Base-by-base conservation (phyloP, 306 rosid species). In the Echinosophora koreensis region DNA sequence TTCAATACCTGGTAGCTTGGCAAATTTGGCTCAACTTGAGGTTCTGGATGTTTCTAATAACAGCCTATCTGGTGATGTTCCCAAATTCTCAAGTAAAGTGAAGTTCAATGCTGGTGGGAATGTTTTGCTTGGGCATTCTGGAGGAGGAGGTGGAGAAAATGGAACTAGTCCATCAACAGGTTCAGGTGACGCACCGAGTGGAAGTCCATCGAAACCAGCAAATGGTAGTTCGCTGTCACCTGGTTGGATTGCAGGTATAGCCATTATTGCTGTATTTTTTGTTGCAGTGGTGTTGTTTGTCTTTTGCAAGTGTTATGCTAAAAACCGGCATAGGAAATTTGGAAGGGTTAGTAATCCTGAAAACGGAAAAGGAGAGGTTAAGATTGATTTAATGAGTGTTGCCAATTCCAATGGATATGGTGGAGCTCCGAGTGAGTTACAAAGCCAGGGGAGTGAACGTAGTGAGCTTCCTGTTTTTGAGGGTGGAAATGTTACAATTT, bases 401-500 rank as follows among this genome's bases (percentile, higher is more conserved):
- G 52, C 80, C 55, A 90, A 88, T 60, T 78, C 82, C 68, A 88
- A 90, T 68, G 97, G 97, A 12, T 81, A 87, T 71, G 86, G 82
- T 57, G 97, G 96, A 49, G 83, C 83, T 14, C 76, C 89, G 4
- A 92, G 89, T 37, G 93, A 92, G 18, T 58, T 92, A 65, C 96
- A 86, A 4, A 92, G 97, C 89, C 96, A 88, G 79, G 83, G 90
- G 68, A 90, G 93, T 14, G 97, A 90, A 27, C 84, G 34, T 2
- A 80, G 81, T 30, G 90, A 88, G 12, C 66, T 90, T 30, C 85
- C 77, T 41, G 90, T 84, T 46, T 90, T 88, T 49, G 93, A 88
- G 30, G 90, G 96, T n/a, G 96, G 97, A 41, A 92, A 76, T 66
- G 92, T 84, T 13, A 22, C 91, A 2, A 92, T 92, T 78, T 92